Evolutionary conservation across 257 asterid species (phyloP).

Genomic region (Schizonepeta tenuifolia): DNA sequence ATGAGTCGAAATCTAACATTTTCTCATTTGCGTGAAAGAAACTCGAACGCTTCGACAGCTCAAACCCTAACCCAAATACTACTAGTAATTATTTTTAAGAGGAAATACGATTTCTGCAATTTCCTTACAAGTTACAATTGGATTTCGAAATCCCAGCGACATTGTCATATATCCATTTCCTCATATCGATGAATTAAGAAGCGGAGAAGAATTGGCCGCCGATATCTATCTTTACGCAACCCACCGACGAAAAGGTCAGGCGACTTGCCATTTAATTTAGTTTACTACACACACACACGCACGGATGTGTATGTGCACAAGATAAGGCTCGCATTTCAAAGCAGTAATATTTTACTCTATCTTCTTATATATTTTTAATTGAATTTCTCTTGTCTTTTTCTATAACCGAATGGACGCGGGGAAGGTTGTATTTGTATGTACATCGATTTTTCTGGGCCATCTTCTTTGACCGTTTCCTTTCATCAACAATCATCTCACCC

Average conservation of each 20-base stretch:
- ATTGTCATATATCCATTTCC: background rate
- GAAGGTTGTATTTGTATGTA: conserved; percentile 24
- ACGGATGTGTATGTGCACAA: conserved; percentile 25
- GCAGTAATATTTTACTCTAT: conserved; percentile 11
- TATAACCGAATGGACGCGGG: conserved; percentile 25
- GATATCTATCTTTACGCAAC: conserved; percentile 1
- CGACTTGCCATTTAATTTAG: conserved; percentile 14
- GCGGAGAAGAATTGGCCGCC: conserved; percentile 30
- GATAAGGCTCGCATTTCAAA: conserved; percentile 42
- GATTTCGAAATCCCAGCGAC: background rate
- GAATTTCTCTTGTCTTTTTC: conserved; percentile 31
- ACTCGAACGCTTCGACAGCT: background rate
- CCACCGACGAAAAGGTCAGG: conserved; percentile 32
- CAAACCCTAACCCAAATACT: background rate
- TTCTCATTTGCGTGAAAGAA: background rate
- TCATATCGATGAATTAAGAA: background rate
- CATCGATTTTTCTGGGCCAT: conserved; percentile 31
- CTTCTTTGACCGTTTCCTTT: conserved; percentile 37
- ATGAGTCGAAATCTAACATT: background rate
- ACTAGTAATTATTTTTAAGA: background rate
- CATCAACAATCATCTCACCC: conserved; percentile 15
- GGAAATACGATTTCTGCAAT: background rate
- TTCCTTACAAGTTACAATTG: background rate
- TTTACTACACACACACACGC: conserved; percentile 11
- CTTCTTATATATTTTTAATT: background rate